Evolutionary conservation across 2,329 filamentous ascomycete species (phyloP).

Genomic region (Colletotrichum tanaceti): DNA sequence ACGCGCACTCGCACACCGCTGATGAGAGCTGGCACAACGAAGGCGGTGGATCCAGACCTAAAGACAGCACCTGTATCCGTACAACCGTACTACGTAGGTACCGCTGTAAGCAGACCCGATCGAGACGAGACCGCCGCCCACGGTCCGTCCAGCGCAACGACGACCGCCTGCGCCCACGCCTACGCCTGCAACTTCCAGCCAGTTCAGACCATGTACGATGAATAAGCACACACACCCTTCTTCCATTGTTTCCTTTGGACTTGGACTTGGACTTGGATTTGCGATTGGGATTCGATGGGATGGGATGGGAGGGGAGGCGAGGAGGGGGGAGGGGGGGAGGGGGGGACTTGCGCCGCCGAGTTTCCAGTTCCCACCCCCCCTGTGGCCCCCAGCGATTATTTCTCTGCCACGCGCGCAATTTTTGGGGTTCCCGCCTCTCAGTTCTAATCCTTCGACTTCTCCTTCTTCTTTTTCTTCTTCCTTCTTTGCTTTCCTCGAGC

Average conservation of each 20-base stretch:
- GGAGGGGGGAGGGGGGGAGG: too few relatives aligned
- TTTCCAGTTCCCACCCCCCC: constrained; percentile 10
- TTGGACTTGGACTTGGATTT: background rate
- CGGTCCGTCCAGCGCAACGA: constrained; percentile 17
- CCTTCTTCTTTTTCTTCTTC: constrained; percentile 6
- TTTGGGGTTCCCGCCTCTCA: constrained; percentile 27
- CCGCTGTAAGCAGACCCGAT: background rate
- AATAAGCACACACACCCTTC: background rate
- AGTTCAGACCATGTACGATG: background rate
- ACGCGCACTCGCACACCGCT: constrained; percentile 29
- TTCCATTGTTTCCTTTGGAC: background rate
- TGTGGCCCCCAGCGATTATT: constrained; percentile 31
- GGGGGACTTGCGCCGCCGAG: constrained; percentile 2
- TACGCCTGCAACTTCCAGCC: constrained; percentile 5
- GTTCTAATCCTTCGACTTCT: constrained; percentile 26
- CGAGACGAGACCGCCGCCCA: constrained; percentile 11
- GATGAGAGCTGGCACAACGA: constrained; percentile 34
- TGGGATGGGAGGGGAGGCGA: too few relatives aligned
- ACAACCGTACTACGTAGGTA: too few relatives aligned
- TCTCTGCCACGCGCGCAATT: constrained; percentile 32
- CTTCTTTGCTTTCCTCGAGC: background rate
- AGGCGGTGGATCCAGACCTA: constrained; percentile 15
- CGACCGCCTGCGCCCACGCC: constrained; percentile 17
- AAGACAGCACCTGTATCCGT: background rate
- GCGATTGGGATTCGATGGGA: too few relatives aligned